Conservation (phyloP, 2,329 filamentous ascomycete genomes). For the Tothia fuscella region DNA sequence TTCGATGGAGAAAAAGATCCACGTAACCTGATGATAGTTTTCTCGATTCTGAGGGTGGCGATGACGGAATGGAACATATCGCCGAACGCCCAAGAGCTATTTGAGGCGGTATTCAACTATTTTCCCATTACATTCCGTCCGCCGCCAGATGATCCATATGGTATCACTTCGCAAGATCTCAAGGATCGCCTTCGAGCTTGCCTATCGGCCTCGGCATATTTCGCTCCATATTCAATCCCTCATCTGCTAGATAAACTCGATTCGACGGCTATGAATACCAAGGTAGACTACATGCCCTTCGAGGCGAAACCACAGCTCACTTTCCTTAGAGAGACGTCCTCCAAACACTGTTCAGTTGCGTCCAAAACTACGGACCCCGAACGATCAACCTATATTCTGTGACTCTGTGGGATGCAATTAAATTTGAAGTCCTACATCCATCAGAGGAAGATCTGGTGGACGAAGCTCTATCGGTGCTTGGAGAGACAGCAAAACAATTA, state of each 20-base stretch:
- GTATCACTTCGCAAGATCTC: conserved; percentile 56
- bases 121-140: conserved; percentile 61
- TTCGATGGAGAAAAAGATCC: conserved; percentile 60
- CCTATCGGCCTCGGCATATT: conserved; percentile 48
- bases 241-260: conserved; percentile 57
- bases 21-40: conserved; percentile 57
- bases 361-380: conserved; percentile 44
- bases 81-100: conserved; percentile 48
- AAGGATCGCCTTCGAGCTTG: conserved; percentile 53
- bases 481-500: conserved; percentile 43
- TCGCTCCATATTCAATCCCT: conserved; percentile 57
- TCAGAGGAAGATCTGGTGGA: conserved; percentile 54
- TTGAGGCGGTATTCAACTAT: conserved; percentile 60
- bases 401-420: conserved; percentile 55
- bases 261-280: conserved; percentile 56
- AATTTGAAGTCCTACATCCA: conserved; percentile 56
- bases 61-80: conserved; percentile 58
- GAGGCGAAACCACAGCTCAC: conserved; percentile 9
- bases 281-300: conserved; percentile 30
- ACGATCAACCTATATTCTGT: conserved; percentile 52
- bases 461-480: conserved; percentile 43
- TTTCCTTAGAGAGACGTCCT: conserved; percentile 46
- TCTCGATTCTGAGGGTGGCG: conserved; percentile 53
- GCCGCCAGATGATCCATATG: conserved; percentile 56
- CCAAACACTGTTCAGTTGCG: conserved; percentile 48